These are phyloP conservation scores for rapeseed (Brassica napus) DNA, from an alignment of 345 rosid species.

Conservation along the genomic window Da-Ae NC_063444.1:1243501-1244000, in stretches of 20 bases:
- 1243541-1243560: constrained; percentile 43
- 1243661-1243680: constrained; percentile 44
- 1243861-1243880: constrained; percentile 45
- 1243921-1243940: constrained; percentile 44
- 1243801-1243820: constrained; percentile 49
- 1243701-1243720: constrained; percentile 9
- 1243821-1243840: constrained; percentile 43
- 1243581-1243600: constrained; percentile 55
- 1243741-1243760: constrained; percentile 46
- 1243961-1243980: constrained; percentile 38
- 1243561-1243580: constrained; percentile 53
- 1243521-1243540: constrained; percentile 31
- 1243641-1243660: constrained; percentile 30
- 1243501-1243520: constrained; percentile 33
- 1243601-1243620: constrained; percentile 37
- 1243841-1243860: constrained; percentile 49
- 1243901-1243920: neutral
- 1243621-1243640: constrained; percentile 29
- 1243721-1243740: constrained; percentile 47
- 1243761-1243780: constrained; percentile 54
- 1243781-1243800: constrained; percentile 43
- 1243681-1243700: constrained; percentile 38
- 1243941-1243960: constrained; percentile 42
- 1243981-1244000: constrained; percentile 54
- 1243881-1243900: constrained; percentile 39